These are phyloP conservation scores for Oropetium thomaeum DNA, from an alignment of 176 grass and related monocot genomes.

Conservation along the genomic window DNA sequence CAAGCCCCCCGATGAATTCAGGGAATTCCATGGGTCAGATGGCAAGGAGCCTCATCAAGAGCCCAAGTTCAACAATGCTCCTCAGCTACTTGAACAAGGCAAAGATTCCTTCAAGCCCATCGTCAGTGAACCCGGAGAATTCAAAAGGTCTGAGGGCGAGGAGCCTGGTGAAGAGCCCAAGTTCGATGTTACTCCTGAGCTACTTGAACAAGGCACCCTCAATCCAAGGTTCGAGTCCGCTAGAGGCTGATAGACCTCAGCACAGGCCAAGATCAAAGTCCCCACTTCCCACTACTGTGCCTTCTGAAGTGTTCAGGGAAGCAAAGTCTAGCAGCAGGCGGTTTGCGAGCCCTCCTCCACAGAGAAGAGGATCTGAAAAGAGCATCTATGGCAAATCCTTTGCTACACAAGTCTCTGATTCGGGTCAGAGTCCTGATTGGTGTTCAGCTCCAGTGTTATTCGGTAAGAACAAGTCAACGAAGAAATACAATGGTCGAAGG, in stretches of 20 bases:
- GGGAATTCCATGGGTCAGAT: constrained; percentile 1
- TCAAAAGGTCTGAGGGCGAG: constrained; percentile 9
- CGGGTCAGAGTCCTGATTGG: constrained; percentile 19
- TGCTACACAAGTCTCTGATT: constrained; percentile 30
- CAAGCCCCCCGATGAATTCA: neutral
- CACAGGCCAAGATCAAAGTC: constrained; percentile 50
- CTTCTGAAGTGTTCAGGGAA: constrained; percentile 54
- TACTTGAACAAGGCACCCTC: constrained; percentile 40
- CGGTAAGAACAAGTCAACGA: constrained; percentile 33
- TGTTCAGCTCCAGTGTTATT: constrained; percentile 8
- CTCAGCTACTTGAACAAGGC: constrained; percentile 44
- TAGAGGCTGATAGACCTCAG: constrained; percentile 3
- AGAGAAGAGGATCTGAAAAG: constrained; percentile 53
- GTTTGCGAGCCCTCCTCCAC: constrained; percentile 65
- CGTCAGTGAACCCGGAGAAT: constrained; percentile 10
- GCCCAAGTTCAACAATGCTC: constrained; percentile 40
- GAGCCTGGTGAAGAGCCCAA: constrained; percentile 48
- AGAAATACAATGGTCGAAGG: constrained; percentile 37
- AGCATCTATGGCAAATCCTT: constrained; percentile 57
- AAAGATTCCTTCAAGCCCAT: neutral
- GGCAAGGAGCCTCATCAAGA: constrained; percentile 41
- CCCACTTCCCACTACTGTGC: constrained; percentile 30
- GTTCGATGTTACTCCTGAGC: constrained; percentile 38
- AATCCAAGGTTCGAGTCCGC: constrained; percentile 7
- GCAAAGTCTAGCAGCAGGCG: constrained; percentile 41